These are phyloP conservation scores for Aquilaria agallochum DNA, from an alignment of 441 rosid genomes.

Conservation along the genomic window DNA sequence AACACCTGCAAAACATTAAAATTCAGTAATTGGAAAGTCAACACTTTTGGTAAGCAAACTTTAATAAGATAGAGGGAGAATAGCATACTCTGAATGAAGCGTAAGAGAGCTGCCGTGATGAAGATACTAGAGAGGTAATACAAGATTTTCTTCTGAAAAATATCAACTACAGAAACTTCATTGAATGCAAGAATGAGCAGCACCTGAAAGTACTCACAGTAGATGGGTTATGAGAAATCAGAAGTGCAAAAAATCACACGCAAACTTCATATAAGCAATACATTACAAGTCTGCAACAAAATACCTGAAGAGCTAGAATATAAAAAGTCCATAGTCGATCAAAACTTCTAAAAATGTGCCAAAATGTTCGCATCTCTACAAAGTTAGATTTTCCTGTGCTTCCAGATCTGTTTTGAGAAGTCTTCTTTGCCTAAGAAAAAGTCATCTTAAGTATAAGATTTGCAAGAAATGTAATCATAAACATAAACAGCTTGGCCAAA, in stretches of 20 bases:
- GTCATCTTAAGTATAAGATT: slow-evolving; percentile 13
- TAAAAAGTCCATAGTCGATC: slow-evolving; percentile 97
- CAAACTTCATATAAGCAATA: slow-evolving; percentile 1
- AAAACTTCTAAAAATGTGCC: slow-evolving; percentile 96
- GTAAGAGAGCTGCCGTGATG: slow-evolving; percentile 92
- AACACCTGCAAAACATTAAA: slow-evolving; percentile 48
- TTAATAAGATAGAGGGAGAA: slow-evolving; percentile 1
- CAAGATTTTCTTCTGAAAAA: slow-evolving; percentile 57
- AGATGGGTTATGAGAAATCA: slow-evolving; percentile 3
- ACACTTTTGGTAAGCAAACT: background rate
- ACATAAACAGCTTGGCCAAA: slow-evolving; percentile 11
- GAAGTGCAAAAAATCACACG: slow-evolving; percentile 9
- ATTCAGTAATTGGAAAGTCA: slow-evolving; percentile 11
- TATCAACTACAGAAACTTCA: slow-evolving; percentile 49
- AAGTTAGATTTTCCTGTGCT: slow-evolving; percentile 93
- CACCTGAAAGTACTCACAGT: slow-evolving; percentile 44
- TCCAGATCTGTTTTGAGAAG: slow-evolving; percentile 36
- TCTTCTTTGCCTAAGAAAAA: slow-evolving; percentile 61
- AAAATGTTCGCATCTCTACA: slow-evolving; percentile 89
- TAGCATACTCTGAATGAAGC: slow-evolving; percentile 77
- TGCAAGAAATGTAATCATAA: slow-evolving; percentile 14
- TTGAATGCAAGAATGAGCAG: slow-evolving; percentile 86
- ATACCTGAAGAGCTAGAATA: slow-evolving; percentile 86
- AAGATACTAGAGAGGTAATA: slow-evolving; percentile 82
- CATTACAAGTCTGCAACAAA: slow-evolving; percentile 10